Evolutionary conservation across 352 stramenopile genomes (phyloP).

Genomic region (Globisporangium viniferum): DNA sequence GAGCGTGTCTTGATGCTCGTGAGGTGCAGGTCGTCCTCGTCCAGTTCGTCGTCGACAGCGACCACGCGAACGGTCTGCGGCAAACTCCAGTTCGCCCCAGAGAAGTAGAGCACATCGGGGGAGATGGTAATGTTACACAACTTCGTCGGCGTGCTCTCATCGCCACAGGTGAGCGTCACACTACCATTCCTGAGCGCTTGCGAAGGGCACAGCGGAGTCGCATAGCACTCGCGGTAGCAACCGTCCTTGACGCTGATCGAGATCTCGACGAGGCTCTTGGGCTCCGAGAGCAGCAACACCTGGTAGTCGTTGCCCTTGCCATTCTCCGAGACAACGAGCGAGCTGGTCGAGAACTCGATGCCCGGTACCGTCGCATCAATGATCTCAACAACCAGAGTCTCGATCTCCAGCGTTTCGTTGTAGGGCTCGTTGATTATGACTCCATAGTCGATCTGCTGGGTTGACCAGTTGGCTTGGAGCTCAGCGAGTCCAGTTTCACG

Average conservation of each 20-base stretch:
- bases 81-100: constrained; percentile 45
- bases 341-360: constrained; percentile 66
- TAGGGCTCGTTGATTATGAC: constrained; percentile 30
- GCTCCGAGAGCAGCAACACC: constrained; percentile 61
- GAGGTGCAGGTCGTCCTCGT: constrained; percentile 64
- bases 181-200: constrained; percentile 15
- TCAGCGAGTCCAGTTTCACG: constrained; percentile 23
- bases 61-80: constrained; percentile 68
- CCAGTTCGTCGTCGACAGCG: constrained; percentile 62
- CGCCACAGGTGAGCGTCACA: background rate
- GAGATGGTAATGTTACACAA: constrained; percentile 71
- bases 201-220: constrained; percentile 31
- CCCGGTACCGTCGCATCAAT: constrained; percentile 52
- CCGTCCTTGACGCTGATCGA: constrained; percentile 39
- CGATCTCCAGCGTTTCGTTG: constrained; percentile 17
- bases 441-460: constrained; percentile 22
- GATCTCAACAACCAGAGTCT: constrained; percentile 26
- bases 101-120: constrained; percentile 49
- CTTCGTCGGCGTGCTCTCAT: constrained; percentile 17
- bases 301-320: constrained; percentile 75
- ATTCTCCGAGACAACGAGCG: constrained; percentile 59
- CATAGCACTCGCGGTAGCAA: constrained; percentile 58
- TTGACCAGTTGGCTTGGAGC: constrained; percentile 38
- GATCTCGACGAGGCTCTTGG: constrained; percentile 45
- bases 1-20: constrained; percentile 48